These are phyloP conservation scores for Komagataella ulmi DNA, from an alignment of 805 yeast species.

Conservation along the genomic window DNA sequence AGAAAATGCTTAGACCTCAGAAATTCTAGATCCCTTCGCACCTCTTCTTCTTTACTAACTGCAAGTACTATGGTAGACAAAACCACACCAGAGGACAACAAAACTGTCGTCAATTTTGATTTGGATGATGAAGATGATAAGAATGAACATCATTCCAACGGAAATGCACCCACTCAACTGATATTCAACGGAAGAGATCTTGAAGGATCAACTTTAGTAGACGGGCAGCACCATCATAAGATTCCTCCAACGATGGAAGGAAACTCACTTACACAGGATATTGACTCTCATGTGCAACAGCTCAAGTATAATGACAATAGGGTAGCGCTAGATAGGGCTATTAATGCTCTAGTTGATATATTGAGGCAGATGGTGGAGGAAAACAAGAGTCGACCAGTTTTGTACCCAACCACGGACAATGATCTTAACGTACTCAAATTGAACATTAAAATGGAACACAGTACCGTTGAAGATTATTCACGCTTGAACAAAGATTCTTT, in stretches of 20 bases:
- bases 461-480: constrained; percentile 25
- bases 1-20: background rate
- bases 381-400: constrained; percentile 47
- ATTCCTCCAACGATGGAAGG: background rate
- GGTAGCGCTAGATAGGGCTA: constrained; percentile 47
- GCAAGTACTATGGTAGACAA: background rate
- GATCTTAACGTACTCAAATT: constrained; percentile 38
- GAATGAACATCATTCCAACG: background rate
- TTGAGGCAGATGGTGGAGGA: constrained; percentile 39
- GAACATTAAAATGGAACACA: constrained; percentile 42
- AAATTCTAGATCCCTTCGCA: background rate
- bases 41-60: background rate
- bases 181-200: background rate
- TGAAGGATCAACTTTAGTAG: constrained; percentile 2
- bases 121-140: background rate
- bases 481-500: constrained; percentile 56
- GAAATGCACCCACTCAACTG: background rate
- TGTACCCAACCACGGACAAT: constrained; percentile 33
- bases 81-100: background rate
- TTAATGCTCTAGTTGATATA: constrained; percentile 36
- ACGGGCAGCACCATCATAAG: constrained; percentile 1
- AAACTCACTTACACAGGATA: background rate
- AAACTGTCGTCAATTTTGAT: background rate
- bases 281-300: constrained; percentile 50
- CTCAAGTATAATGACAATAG: constrained; percentile 66